phyloP scores from a whole-genome alignment of 148 eudicot genomes.

The Arctostaphylos glauca region DNA sequence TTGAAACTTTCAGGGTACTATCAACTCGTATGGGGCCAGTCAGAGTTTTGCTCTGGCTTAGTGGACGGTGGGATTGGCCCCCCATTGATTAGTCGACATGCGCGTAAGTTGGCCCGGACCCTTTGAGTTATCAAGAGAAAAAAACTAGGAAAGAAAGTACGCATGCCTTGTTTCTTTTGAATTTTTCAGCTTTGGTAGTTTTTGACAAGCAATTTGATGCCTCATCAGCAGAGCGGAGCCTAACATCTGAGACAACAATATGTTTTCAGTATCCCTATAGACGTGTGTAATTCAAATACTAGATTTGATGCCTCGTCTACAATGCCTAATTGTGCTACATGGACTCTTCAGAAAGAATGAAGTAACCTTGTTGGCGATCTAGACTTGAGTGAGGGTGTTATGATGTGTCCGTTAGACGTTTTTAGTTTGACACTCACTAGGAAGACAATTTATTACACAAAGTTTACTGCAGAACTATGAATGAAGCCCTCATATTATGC shows the following conservation, averaged over 20 bases:
- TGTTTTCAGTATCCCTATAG: no score
- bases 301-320: background rate
- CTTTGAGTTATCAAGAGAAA: no score
- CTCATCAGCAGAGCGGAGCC: background rate
- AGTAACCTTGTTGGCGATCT: background rate
- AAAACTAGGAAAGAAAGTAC: background rate
- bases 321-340: background rate
- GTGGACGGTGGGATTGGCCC: no score
- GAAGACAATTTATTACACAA: background rate
- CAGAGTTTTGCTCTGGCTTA: no score
- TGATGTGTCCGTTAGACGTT: background rate
- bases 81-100: no score
- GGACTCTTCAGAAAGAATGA: background rate
- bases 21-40: no score
- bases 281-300: background rate
- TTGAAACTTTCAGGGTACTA: no score
- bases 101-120: no score
- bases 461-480: background rate
- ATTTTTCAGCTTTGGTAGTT: background rate
- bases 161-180: background rate
- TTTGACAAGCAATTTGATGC: background rate
- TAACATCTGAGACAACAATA: no score
- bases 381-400: background rate
- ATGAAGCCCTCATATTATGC: background rate
- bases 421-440: no score